Evolutionary conservation across 352 stramenopile species (phyloP).

Genomic region (Blastocystis sp.): DNA sequence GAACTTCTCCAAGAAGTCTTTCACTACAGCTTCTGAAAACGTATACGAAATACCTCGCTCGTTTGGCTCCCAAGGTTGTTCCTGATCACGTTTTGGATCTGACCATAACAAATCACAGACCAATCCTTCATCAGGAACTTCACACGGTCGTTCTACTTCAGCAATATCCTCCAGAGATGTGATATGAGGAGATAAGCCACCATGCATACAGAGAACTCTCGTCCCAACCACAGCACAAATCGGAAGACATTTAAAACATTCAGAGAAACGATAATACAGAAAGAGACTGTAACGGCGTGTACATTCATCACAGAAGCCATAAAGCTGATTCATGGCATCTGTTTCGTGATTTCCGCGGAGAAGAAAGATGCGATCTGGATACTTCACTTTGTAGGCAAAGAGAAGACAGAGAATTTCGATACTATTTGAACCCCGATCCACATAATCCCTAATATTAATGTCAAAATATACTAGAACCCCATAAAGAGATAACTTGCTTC

Average conservation of each 20-base stretch:
- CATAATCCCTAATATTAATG: constrained; percentile 65
- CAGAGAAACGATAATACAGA: constrained; percentile 62
- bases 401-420: constrained; percentile 65
- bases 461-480: constrained; percentile 67
- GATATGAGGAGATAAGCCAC: constrained; percentile 78
- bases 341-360: constrained; percentile 66
- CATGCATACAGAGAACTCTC: constrained; percentile 74
- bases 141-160: constrained; percentile 73
- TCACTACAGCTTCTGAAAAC: constrained; percentile 90
- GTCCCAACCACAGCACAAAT: constrained; percentile 60
- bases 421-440: constrained; percentile 65
- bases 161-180: constrained; percentile 76
- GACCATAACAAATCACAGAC: constrained; percentile 81
- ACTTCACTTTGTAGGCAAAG: constrained; percentile 64
- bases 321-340: constrained; percentile 64
- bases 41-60: constrained; percentile 92
- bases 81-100: constrained; percentile 68
- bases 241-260: constrained; percentile 65
- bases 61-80: constrained; percentile 83
- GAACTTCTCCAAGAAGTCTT: constrained; percentile 86
- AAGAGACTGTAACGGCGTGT: constrained; percentile 62
- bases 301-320: constrained; percentile 65
- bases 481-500: constrained; percentile 93
- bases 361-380: constrained; percentile 65
- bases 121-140: constrained; percentile 75